Evolutionary conservation across 805 yeast species (phyloP).

Genomic region (Ogataea pignaliae): DNA sequence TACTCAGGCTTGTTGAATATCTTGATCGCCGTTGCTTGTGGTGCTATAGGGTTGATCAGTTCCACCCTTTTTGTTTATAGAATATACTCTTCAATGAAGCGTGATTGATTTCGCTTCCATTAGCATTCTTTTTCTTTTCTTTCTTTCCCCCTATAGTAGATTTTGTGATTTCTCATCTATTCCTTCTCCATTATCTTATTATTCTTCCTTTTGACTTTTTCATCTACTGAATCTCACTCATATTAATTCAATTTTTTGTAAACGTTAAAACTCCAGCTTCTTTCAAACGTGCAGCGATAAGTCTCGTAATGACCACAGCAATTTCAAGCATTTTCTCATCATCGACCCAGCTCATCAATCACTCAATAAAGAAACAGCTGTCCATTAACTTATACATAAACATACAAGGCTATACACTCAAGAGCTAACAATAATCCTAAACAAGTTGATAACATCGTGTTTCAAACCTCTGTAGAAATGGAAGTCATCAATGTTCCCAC

Average conservation of each 20-base stretch:
- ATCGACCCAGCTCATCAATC: background rate
- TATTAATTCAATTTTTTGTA: too few species aligned
- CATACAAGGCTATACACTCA: too few species aligned
- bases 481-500: slow-evolving; percentile 17
- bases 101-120: slow-evolving; percentile 8
- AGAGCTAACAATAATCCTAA: slow-evolving; percentile 2
- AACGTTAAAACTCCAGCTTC: too few species aligned
- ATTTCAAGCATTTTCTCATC: background rate
- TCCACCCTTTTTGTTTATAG: slow-evolving; percentile 61
- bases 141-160: background rate
- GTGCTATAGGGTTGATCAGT: slow-evolving; percentile 67
- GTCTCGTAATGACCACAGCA: too few species aligned
- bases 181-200: background rate
- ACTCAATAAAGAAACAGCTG: background rate
- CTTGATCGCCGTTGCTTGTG: slow-evolving; percentile 65
- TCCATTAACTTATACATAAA: too few species aligned
- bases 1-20: slow-evolving; percentile 64
- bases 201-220: background rate
- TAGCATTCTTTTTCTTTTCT: background rate
- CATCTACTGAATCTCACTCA: background rate
- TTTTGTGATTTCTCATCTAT: background rate
- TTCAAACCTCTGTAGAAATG: slow-evolving; percentile 22
- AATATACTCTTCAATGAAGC: slow-evolving; percentile 44
- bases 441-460: slow-evolving; percentile 19
- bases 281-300: too few species aligned